Evolutionary conservation across 495 filamentous ascomycete species (phyloP), one percentile per base, ranked within the genome.

Genomic region (Xylaria flabelliformis): DNA sequence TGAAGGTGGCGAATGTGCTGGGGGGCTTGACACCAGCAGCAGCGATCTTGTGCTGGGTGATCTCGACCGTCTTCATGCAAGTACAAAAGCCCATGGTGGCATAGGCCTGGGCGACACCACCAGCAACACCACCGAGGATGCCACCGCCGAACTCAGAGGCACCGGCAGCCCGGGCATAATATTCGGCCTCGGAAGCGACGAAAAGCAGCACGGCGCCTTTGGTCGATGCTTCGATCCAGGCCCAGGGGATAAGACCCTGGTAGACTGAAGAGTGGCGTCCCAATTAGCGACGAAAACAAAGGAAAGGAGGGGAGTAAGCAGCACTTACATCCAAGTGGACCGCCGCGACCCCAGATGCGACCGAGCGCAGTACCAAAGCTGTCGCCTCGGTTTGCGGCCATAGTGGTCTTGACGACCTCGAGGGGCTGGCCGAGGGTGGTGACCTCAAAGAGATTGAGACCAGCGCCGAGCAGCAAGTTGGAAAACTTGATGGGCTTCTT

Each of bases 401-500:
- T 98, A 78, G 95, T 97, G 77, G 96, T 99, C 93, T 99, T 99
- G 87, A 91, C 88, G 84, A 99, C 96, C 88, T 99, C 97, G 80
- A 99, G 88, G 77, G 96, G 96, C 91, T 97, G 96, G 81, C 77
- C 77, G 68, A 79, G 85, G 44, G 94, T 91, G 72, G 94, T 97
- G 80, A 97, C 91, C 90, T 97, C 95, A 81, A 97, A 98, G 91
- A 99, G 87, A 86, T 99, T 98, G 84, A 99, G 87, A 59, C 95
- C 95, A 78, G 94, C 97, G 75, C 96, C 96, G 79, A 99, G 88
- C 78, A 99, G 87, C 88, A 99, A 84, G 85, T 98, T 99, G 86
- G 94, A 97, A 89, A 98, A 98, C 90, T 97, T 98, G 88, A 99
- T 90, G 73, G 97, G 97, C 90, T 99, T 98, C 92, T 98, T 98